These are phyloP conservation scores for Lasiodiplodia theobromae DNA, from an alignment of 2,329 filamentous ascomycete species.

Conservation along the genomic window DNA sequence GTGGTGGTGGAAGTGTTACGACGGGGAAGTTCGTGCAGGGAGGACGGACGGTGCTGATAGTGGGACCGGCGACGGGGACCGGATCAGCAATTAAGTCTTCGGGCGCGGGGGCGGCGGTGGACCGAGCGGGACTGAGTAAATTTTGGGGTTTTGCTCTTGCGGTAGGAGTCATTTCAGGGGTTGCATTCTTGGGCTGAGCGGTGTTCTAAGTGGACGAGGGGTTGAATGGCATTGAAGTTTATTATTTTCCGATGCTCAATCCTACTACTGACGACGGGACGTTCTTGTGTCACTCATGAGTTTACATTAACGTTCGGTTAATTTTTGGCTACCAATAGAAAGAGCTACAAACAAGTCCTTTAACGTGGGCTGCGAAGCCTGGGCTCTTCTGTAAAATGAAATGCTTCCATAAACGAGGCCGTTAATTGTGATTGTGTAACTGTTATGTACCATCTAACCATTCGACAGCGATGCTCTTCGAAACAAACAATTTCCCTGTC, in stretches of 20 bases:
- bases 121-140: not conserved
- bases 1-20: not conserved
- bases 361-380: not conserved
- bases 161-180: not conserved
- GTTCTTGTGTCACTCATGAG: not conserved
- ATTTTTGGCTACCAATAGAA: not conserved
- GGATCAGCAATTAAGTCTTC: not conserved
- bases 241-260: not conserved
- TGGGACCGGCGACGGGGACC: not conserved
- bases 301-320: not conserved
- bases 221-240: not conserved
- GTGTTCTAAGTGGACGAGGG: not conserved
- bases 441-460: not conserved
- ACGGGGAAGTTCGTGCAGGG: constrained; percentile 8
- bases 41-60: constrained; percentile 17
- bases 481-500: constrained; percentile 12
- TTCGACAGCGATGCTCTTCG: not conserved
- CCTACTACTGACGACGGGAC: not conserved
- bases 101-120: no score
- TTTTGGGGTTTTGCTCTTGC: not conserved
- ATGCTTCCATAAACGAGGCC: not conserved
- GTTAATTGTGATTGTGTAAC: not conserved
- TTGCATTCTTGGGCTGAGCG: not conserved
- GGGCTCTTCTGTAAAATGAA: not conserved
- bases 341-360: not conserved